Conservation (phyloP, 1,284 basidiomycete genomes). For the Sphaerobolus stellatus region DNA sequence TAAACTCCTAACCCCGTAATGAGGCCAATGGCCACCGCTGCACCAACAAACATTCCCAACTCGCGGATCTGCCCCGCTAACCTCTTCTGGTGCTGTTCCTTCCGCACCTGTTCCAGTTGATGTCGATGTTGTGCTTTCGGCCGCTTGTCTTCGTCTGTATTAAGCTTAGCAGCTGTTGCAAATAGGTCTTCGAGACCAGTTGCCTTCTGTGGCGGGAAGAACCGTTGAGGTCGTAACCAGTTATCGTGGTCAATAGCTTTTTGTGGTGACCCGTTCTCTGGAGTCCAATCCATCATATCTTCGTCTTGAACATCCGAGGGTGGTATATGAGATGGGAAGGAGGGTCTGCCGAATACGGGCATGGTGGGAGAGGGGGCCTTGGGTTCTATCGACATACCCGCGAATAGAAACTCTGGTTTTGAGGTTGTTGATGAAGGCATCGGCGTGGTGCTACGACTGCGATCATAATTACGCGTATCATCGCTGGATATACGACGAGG, state of each 20-base stretch:
- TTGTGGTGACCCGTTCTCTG: not conserved
- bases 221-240: constrained; percentile 66
- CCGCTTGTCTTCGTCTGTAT: constrained; percentile 40
- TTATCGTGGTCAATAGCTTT: constrained; percentile 38
- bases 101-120: not conserved
- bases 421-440: not conserved
- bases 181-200: constrained; percentile 77
- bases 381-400: not conserved
- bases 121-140: not conserved
- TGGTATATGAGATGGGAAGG: not conserved
- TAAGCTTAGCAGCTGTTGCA: constrained; percentile 58
- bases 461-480: not conserved
- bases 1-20: constrained; percentile 1
- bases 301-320: not conserved
- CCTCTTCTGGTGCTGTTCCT: not conserved
- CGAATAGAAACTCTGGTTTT: not conserved
- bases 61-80: not conserved
- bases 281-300: constrained; percentile 14
- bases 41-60: constrained; percentile 2
- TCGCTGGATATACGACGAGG: not conserved
- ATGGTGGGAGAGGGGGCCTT: not conserved
- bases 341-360: not conserved
- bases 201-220: constrained; percentile 72
- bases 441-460: not conserved
- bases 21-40: constrained; percentile 1